Base-by-base conservation (phyloP, 257 asterid genomes). In the Leonotis leonurus region DNA sequence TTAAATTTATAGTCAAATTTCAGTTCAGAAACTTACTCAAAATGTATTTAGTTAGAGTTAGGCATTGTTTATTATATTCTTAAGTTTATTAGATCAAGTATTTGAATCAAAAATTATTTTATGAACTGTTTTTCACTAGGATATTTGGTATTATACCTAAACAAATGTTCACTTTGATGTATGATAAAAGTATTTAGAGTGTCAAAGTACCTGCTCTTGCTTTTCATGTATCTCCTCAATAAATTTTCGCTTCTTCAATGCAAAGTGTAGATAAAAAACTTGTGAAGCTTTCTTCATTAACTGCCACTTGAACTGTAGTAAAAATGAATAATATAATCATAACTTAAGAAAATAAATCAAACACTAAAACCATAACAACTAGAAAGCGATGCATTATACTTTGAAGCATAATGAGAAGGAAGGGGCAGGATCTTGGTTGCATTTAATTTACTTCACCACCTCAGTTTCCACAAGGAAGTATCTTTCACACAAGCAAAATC, bases 191-290 rank as follows among this genome's bases (percentile, higher is more conserved):
- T 24, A 56, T 16, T 25, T 16, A 26, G 44, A 26, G 37, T 67
- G 69, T 16, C 12, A 30, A 12, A 59, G 64, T 78, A 91, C 97
- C 98, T 91, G 98, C 71, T 88, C 98, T 73, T 91, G 98, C 81
- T 89, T 91, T 78, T 88, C 98, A 24, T 91, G 97, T 33, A 91
- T 86, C 80, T 87, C 96, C 85, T 85, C 90, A 61, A 90, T 77
- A 80, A 90, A 81, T 68, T 86, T 85, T 30, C 95, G 83, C 77
- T 75, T 87, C 88, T 87, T 87, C 77, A 90, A 65, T 60, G 93
- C 89, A 70, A 90, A 90, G 78, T 90, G 96, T 66, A 90, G 63
- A 69, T 69, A 85, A 71, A 90, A 81, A 30, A 81, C 92, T 77
- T 90, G 90, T 0, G 97, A 75, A 64, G 97, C 92, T 79, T 87